Base-by-base conservation (phyloP, 805 yeast species). In the Candida succiphila region DNA sequence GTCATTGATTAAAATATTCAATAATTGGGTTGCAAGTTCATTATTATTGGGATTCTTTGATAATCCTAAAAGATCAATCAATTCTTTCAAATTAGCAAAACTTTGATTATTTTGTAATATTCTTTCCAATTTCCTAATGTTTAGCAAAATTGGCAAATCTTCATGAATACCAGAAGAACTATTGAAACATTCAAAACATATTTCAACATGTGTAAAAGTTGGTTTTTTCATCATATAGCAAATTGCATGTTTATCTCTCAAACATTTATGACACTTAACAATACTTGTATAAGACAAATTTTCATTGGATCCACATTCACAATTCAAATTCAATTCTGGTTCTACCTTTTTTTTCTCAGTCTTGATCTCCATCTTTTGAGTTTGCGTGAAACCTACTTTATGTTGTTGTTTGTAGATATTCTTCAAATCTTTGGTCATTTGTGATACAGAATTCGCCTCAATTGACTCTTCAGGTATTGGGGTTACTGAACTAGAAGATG, bases 391-490 rank as follows among this genome's bases (percentile, higher is more conserved):
- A 15, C 24, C 25, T 17, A 16, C 17, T n/a, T 22, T 22, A 13
- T 10, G 39, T 40, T n/a, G 28, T 31, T 7, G 10, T 21, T 21
- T 21, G n/a, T 15, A 24, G 6, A 27, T 4, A 16, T 42, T 27
- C 14, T 41, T 35, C 20, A 50, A 33, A 8, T 49, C 48, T 30
- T 45, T 39, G 9, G 53, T 41, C 9, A 46, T 42, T 30, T 50
- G 53, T 4, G 58, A 51, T 12, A 38, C 29, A n/a, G 22, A 20
- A 17, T 29, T 22, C n/a, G n/a, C n/a, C 17, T 28, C 27, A 27
- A 20, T 35, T 14, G 24, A 25, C 13, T 8, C 17, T 17, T 4
- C 24, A 13, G 15, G 27, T 14, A 29, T 27, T n/a, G n/a, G n/a
- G n/a, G n/a, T n/a, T n/a, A n/a, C n/a, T n/a, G n/a, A n/a, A n/a